Base-by-base conservation (phyloP, 495 filamentous ascomycete genomes). In the Penicillium paxilli region DNA sequence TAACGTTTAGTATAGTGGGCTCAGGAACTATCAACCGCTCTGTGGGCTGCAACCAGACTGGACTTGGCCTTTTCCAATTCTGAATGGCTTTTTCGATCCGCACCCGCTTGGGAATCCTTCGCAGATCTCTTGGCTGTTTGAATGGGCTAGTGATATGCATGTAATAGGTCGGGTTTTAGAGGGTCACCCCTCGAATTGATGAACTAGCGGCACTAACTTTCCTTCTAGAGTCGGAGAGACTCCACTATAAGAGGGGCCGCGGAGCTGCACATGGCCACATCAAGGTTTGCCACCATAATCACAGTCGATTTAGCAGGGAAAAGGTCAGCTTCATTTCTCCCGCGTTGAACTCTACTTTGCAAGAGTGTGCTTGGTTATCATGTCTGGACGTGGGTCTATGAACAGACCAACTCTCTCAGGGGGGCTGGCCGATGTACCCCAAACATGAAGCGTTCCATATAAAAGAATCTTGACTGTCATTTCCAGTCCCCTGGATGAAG, bases 381-480 rank as follows among this genome's bases (percentile, higher is more conserved):
- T 42, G 19, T 10, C 20, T 22, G 11, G 40, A 23, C 40, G 40
- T 42, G 40, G 40, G 40, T 19, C 40, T 6, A 23, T 42, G 40
- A 23, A 42, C 17, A 21, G 21, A 42, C 40, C 40, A 42, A 42
- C 19, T 12, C 20, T 20, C 40, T 42, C 40, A 42, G 40, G 40
- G 40, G 40, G 40, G 40, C 21, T 42, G 19, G n/a, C 14, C 40
- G 40, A 42, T 4, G 23, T 21, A 24, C 40, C 40, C 40, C 40
- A 42, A 42, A 42, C 19, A 23, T 22, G 40, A 42, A 42, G 40
- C 40, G 40, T 42, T 42, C 40, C 40, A 23, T 42, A 41, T 41
- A 42, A 22, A 42, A 42, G 23, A 21, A 21, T 40, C 21, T n/a
- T 20, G 40, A 3, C 9, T 5, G 10, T 23, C 40, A 22, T 10